Evolutionary conservation across 441 rosid genomes (phyloP).

Genomic region (Erodium moschatum): DNA sequence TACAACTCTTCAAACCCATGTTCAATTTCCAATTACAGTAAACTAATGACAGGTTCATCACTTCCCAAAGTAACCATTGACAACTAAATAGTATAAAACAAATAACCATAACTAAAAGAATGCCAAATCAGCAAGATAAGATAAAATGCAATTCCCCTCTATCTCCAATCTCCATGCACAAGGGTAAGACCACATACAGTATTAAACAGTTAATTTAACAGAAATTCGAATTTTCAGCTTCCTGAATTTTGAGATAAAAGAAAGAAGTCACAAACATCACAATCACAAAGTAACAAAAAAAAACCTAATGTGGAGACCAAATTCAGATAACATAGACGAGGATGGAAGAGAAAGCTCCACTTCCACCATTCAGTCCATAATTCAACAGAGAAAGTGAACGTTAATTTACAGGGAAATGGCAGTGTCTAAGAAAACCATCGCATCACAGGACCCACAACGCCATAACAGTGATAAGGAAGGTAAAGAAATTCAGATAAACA

Average conservation of each 20-base stretch:
- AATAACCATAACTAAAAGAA: background rate
- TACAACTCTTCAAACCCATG: background rate
- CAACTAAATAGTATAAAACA: background rate
- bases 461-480: background rate
- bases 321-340: background rate
- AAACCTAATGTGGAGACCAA: background rate
- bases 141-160: background rate
- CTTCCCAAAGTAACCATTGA: background rate
- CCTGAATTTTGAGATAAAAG: background rate
- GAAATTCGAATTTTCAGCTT: background rate
- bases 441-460: background rate
- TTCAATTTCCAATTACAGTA: background rate
- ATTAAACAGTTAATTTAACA: background rate
- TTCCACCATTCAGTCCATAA: background rate
- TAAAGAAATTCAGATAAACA: background rate
- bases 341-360: background rate
- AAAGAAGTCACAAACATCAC: background rate
- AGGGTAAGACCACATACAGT: background rate
- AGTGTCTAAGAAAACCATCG: background rate
- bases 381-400: background rate
- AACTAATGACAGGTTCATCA: slow-evolving; percentile 1
- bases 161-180: background rate
- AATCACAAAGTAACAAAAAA: background rate
- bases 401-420: background rate
- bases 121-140: background rate